A percentile compares a stretch with the other conserved stretches of the same genome.
Conservation (phyloP, 495 filamentous ascomycete species). For the Talaromyces nanjingensis region DNA sequence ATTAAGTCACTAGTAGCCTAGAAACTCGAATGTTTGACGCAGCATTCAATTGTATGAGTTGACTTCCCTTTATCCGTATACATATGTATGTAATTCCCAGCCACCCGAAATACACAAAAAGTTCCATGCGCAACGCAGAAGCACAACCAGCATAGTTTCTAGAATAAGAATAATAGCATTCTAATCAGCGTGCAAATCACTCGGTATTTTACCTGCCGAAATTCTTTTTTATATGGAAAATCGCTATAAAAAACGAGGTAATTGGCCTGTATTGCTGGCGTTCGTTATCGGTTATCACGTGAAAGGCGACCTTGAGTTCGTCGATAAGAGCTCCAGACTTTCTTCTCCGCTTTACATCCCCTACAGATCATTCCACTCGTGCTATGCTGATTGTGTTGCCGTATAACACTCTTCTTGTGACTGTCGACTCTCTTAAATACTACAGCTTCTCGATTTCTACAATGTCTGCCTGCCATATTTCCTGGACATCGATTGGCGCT, state of each 20-base stretch:
- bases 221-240: not conserved
- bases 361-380: not conserved
- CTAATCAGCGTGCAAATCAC: not conserved
- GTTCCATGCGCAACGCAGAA: not conserved
- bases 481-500: not conserved
- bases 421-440: not conserved
- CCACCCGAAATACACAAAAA: not conserved
- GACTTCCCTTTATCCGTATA: no score
- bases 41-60: no score
- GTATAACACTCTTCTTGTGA: not conserved
- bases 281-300: not conserved
- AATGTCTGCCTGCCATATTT: not conserved
- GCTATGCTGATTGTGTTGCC: not conserved
- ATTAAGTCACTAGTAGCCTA: no score
- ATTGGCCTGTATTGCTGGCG: not conserved
- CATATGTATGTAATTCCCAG: not conserved
- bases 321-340: conserved; percentile 7
- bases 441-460: not conserved
- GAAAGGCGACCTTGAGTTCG: not conserved
- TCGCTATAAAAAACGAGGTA: not conserved
- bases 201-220: not conserved
- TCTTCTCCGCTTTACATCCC: not conserved
- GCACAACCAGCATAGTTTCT: not conserved
- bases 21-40: no score
- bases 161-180: not conserved